Base-by-base conservation (phyloP, 495 filamentous ascomycete species). In the Penicillium simplicissimum region DNA sequence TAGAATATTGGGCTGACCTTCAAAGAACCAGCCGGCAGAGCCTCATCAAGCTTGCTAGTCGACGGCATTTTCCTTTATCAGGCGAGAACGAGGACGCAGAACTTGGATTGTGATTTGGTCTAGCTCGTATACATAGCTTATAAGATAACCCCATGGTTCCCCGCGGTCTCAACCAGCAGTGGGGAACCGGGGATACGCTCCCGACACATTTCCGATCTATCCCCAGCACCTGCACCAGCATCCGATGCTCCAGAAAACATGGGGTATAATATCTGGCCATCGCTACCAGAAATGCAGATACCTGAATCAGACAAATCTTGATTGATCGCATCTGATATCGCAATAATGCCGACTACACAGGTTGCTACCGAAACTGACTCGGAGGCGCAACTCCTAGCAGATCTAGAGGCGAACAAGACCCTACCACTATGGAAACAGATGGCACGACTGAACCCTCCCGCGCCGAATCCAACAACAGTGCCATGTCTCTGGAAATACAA, bases 371-470 rank as follows among this genome's bases (percentile, higher is more conserved):
- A 15, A 3, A 31, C 80, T 10, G 71, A 72, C 52, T 60, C 65
- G 15, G 51, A 60, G 52, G 70, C 72, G 48, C 43, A 66, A 34
- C 61, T 74, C 17, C 61, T 69, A 28, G 38, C 48, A 17, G 67
- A 72, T 42, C 60, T 74, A 0, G 63, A 66, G 38, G 59, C 54
- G 3, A 69, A 64, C 58, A 71, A 73, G 43, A 71, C 68, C 8
- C 68, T 71, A 1, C 77, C 69, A 43, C 60, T 75, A 68, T 81
- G 60, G 85, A 79, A 65, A 62, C 74, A 78, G 68, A 81, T 83
- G 78, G 56, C 66, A 13, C 63, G 64, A 28, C 66, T 78, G 23
- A 79, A 78, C 56, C 79, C 81, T 17, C 76, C 79, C 2, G 51
- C 55, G 1, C 80, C 81, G 6, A 79, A 77, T 58, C 80, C 80